Evolutionary conservation across 306 rosid species (phyloP), one percentile per base, ranked within the genome.

Genomic region (Castanea crenata): DNA sequence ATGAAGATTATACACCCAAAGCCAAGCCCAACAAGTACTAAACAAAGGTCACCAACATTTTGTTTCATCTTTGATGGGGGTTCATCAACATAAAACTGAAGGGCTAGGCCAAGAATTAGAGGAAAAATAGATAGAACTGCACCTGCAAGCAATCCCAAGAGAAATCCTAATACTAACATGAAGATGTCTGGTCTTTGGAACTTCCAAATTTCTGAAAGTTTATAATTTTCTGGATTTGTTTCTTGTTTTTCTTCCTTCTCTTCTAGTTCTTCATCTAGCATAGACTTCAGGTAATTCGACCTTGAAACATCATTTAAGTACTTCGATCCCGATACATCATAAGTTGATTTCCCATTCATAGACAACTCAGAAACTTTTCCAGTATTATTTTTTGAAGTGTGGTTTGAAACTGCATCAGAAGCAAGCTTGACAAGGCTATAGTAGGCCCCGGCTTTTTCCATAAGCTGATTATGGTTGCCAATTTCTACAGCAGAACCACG

Each of bases 41-140:
- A 62, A 88, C 97, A 91, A 73, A 95, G 93, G 41, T 82, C 23
- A 15, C 82, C 90, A 29, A 90, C 83, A 49, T 87, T 69, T 74
- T 59, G 77, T 73, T 80, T 85, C 83, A 95, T 90, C 63, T 69
- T 78, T 8, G 78, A 21, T 54, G 75, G 74, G 46, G 11, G 11
- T 52, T 84, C 88, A 3, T 20, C 78, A 62, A 90, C 91, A 76
- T 95, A 92, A 19, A 90, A 79, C 68, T 79, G 87, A 49, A 95
- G 93, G 55, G 96, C 87, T 78, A 73, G 55, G 68, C 97, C 96
- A 44, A 92, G 87, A 78, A 86, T 18, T 69, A 79, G 88, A 52
- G 99, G 99, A 41, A 92, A 95, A 76, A 90, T 57, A 4, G 96
- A 91, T 57, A 95, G 87, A 83, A 89, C 55, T 65, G 97, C 96